A percentile compares a stretch with the other conserved stretches of the same genome.
Conservation (phyloP, 352 stramenopile species). For the Globisporangium spiculum region DNA sequence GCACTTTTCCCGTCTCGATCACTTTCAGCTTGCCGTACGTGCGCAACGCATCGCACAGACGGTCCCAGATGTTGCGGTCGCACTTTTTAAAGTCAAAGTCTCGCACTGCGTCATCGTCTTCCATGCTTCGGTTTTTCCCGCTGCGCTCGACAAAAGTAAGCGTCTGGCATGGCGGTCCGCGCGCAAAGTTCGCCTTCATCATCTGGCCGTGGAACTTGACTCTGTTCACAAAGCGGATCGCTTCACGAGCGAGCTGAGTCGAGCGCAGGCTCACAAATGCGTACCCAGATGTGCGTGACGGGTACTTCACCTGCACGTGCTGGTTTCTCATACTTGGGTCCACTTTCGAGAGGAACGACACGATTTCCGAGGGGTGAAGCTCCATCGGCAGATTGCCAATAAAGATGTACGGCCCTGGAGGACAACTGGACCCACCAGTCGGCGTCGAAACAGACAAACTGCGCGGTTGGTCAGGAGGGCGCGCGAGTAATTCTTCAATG, state of each 20-base stretch:
- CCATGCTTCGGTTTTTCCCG: conserved; percentile 24
- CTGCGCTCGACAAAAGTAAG: conserved; percentile 62
- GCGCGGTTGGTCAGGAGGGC: conserved; percentile 10
- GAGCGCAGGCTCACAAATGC: conserved; percentile 67
- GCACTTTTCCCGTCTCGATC: conserved; percentile 40
- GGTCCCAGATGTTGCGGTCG: conserved; percentile 44
- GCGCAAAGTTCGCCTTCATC: conserved; percentile 68
- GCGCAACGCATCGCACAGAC: conserved; percentile 40
- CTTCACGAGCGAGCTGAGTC: conserved; percentile 45
- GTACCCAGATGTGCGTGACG: conserved; percentile 38
- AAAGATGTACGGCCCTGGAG: conserved; percentile 68
- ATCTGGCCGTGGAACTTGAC: conserved; percentile 37
- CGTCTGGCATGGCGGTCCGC: conserved; percentile 58
- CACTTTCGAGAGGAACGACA: conserved; percentile 46
- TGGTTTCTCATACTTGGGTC: conserved; percentile 42
- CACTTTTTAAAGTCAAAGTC: conserved; percentile 45
- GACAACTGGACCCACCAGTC: conserved; percentile 34
- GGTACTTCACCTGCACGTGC: conserved; percentile 62
- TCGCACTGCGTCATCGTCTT: conserved; percentile 40
- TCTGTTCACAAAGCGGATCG: conserved; percentile 43
- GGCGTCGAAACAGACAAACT: conserved; percentile 2
- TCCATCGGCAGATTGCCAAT: conserved; percentile 60
- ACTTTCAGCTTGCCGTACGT: conserved; percentile 47
- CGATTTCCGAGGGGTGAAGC: conserved; percentile 37
- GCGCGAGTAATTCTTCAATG: conserved; percentile 1